Evolutionary conservation across 169 alveolate species (phyloP).

Genomic region (Plasmodium chabaudi): DNA sequence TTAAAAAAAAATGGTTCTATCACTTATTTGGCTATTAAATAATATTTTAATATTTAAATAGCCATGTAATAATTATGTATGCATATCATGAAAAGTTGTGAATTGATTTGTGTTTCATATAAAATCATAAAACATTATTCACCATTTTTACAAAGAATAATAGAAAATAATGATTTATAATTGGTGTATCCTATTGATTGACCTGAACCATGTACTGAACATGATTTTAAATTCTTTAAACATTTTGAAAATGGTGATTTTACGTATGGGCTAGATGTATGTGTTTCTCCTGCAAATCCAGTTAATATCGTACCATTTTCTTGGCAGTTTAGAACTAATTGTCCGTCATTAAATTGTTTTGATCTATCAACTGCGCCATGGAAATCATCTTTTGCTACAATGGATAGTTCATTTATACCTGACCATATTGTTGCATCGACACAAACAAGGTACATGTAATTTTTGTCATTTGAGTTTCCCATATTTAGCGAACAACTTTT

Average conservation of each 20-base stretch:
- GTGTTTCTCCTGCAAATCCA: slow-evolving; percentile 53
- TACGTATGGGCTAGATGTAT: slow-evolving; percentile 71
- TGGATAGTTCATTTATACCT: slow-evolving; percentile 24
- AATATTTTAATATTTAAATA: no score
- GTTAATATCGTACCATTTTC: slow-evolving; percentile 38
- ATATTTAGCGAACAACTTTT: slow-evolving; percentile 67
- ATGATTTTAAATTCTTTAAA: slow-evolving; percentile 37
- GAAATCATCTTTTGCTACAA: slow-evolving; percentile 40
- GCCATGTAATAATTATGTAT: no score
- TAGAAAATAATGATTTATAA: slow-evolving; percentile 24
- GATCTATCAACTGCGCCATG: slow-evolving; percentile 41
- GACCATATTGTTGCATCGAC: slow-evolving; percentile 71
- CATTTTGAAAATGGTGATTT: slow-evolving; percentile 52
- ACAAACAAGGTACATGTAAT: slow-evolving; percentile 47
- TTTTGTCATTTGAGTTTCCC: slow-evolving; percentile 24
- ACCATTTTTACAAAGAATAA: slow-evolving; percentile 37
- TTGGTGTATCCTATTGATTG: slow-evolving; percentile 39
- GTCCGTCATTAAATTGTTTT: slow-evolving; percentile 54
- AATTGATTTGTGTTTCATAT: no score
- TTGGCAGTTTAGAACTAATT: slow-evolving; percentile 43
- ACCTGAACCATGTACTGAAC: slow-evolving; percentile 73
- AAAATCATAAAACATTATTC: background rate
- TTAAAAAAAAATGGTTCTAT: no score
- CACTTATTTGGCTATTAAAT: no score
- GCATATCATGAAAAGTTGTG: no score